These are phyloP conservation scores for Pleurozium schreberi DNA, from an alignment of 225 moss, liverwort and hornwort species.

Conservation along the genomic window DNA sequence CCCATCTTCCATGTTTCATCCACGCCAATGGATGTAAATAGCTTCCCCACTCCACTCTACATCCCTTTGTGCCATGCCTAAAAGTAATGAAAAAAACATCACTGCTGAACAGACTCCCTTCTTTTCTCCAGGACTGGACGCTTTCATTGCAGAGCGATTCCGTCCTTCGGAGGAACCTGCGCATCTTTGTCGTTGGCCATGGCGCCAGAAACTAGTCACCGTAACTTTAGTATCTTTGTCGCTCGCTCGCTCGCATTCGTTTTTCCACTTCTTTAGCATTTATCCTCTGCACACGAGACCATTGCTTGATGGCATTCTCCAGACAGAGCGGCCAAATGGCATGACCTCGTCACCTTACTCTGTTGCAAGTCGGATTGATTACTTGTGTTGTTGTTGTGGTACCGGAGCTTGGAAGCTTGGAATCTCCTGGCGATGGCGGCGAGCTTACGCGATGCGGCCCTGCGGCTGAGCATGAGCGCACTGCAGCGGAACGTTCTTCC, in stretches of 20 bases:
- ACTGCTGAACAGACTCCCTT: no score
- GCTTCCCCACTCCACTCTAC: no score
- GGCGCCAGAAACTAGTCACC: background rate
- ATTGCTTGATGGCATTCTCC: background rate
- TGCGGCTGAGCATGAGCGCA: slow-evolving; percentile 46
- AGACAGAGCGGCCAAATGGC: background rate
- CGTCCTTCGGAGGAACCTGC: background rate
- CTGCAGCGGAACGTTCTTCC: slow-evolving; percentile 62
- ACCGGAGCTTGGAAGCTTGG: background rate
- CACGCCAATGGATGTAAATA: no score
- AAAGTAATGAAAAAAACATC: no score
- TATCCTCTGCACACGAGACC: background rate
- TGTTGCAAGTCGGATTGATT: background rate
- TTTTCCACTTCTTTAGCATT: no score
- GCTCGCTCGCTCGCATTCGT: background rate
- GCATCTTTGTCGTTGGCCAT: background rate
- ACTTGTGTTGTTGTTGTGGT: background rate
- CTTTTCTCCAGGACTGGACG: no score
- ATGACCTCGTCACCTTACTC: background rate
- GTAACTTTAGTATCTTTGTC: background rate
- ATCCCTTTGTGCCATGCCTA: no score
- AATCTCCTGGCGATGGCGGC: slow-evolving; percentile 1
- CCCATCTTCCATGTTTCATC: no score
- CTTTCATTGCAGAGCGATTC: background rate
- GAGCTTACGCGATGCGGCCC: slow-evolving; percentile 26